Conservation (phyloP, 495 filamentous ascomycete genomes). For the Penicillium cinerascens region DNA sequence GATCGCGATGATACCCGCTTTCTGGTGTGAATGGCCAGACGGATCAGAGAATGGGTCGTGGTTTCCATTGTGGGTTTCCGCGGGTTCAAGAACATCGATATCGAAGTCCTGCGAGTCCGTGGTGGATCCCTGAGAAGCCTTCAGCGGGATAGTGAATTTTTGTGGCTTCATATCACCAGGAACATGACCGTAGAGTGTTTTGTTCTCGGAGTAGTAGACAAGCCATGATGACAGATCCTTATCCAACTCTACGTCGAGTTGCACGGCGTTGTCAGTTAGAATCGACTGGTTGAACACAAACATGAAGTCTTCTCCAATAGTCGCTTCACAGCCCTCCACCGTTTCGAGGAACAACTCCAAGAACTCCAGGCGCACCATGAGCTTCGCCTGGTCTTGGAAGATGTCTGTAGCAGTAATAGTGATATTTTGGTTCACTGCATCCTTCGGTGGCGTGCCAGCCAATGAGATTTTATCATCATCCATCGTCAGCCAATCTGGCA, state of each 20-base stretch:
- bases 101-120: slow-evolving; percentile 48
- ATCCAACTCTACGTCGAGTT: slow-evolving; percentile 52
- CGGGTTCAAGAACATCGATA: slow-evolving; percentile 42
- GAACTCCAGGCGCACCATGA: slow-evolving; percentile 61
- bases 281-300: slow-evolving; percentile 60
- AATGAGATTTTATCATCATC: slow-evolving; percentile 60
- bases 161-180: slow-evolving; percentile 46
- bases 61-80: slow-evolving; percentile 4
- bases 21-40: slow-evolving; percentile 22
- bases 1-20: slow-evolving; percentile 45
- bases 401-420: slow-evolving; percentile 62
- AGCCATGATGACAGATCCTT: slow-evolving; percentile 60
- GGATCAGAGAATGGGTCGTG: slow-evolving; percentile 18
- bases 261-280: slow-evolving; percentile 47
- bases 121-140: slow-evolving; percentile 44
- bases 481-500: slow-evolving; percentile 69
- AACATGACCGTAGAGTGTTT: slow-evolving; percentile 59
- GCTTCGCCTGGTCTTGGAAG: slow-evolving; percentile 59
- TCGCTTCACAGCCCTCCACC: slow-evolving; percentile 49
- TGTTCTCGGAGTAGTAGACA: slow-evolving; percentile 53
- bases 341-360: slow-evolving; percentile 41
- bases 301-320: slow-evolving; percentile 60
- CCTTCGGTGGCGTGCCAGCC: slow-evolving; percentile 58
- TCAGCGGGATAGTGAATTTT: slow-evolving; percentile 47
- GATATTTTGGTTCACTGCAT: slow-evolving; percentile 57